Percentiles rank a stretch among this genome's conserved stretches.
Conservation (phyloP, 257 asterid species). For the Apocynum venetum region DNA sequence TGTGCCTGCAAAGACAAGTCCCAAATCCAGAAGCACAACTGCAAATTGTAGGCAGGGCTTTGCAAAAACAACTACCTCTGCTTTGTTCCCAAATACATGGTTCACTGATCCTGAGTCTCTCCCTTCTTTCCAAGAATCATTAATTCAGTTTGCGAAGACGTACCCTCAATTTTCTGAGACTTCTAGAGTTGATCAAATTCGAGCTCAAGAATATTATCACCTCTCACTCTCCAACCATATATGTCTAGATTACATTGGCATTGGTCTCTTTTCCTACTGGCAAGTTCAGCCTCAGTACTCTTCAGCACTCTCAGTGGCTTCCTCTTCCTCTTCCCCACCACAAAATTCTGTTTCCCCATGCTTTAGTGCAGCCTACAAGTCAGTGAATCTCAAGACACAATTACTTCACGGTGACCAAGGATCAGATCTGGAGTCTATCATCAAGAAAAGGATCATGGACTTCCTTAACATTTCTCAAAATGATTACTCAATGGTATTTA, state of each 20-base stretch:
- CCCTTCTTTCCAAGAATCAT: slow-evolving; percentile 68
- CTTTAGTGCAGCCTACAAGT: slow-evolving; percentile 50
- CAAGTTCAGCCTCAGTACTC: slow-evolving; percentile 38
- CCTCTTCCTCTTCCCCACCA: slow-evolving; percentile 29
- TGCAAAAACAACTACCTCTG: slow-evolving; percentile 43
- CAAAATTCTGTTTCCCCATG: slow-evolving; percentile 34
- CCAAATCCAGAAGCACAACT: slow-evolving; percentile 44
- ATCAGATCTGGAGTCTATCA: slow-evolving; percentile 55
- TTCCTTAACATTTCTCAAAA: slow-evolving; percentile 55
- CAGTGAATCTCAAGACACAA: slow-evolving; percentile 64
- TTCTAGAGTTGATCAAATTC: slow-evolving; percentile 49
- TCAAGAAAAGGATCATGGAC: slow-evolving; percentile 67
- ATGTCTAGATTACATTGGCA: slow-evolving; percentile 78
- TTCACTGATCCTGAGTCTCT: slow-evolving; percentile 81
- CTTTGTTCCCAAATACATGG: slow-evolving; percentile 56
- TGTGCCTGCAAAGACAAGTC: slow-evolving; percentile 16
- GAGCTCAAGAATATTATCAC: slow-evolving; percentile 66
- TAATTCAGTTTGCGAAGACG: slow-evolving; percentile 47
- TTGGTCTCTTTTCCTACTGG: slow-evolving; percentile 78
- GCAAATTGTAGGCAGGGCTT: slow-evolving; percentile 56
- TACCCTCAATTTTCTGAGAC: slow-evolving; percentile 72
- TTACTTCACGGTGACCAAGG: slow-evolving; percentile 57
- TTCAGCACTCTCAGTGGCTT: slow-evolving; percentile 16
- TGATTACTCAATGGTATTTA: slow-evolving; percentile 74
- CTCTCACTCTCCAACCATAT: slow-evolving; percentile 58